Evolutionary conservation across 805 yeast genomes (phyloP), one percentile per base, ranked within the genome.

Genomic region (Candida xyloterini): DNA sequence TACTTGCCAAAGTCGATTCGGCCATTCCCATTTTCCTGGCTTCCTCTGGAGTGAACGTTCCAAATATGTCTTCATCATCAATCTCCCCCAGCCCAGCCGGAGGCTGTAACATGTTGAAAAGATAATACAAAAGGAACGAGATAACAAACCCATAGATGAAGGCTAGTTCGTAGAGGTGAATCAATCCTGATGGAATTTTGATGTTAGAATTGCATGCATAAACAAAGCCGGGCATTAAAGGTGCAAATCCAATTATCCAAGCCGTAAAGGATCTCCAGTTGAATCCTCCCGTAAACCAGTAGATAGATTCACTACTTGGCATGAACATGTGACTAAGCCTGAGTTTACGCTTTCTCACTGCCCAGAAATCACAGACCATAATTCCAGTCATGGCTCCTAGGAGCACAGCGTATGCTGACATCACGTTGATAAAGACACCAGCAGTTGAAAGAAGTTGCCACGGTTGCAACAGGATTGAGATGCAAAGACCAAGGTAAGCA

Each of bases 351-450:
- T 83, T 74, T 61, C 90, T 73, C 16, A 86, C 78, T 51, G 78
- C 72, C 57, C 64, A 69, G 62, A 80, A 84, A 56, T 83, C 89
- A 22, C 78, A 68, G 30, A 70, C 66, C 35, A 79, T 69, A 23
- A 82, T 83, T 43, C 91, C 95, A 6, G 87, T 84, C 55, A 84
- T 80, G 11, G 90, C 77, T 40, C 84, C 67, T 52, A 83, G 82
- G 7, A 55, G 56, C 25, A 63, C 51, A 6, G 49, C 43, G 15
- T 42, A 45, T 10, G 49, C 46, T 3, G 49, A 45, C 49, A 45
- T 45, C 4, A 45, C 49, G 18, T 45, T 33, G 14, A 45, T 42
- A 48, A 70, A 68, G 8, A 53, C 54, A 5, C 64, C 50, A 1
- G 72, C 59, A 20, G 65, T 53, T 30, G 63, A 55, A 21, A 60